phyloP scores from a whole-genome alignment of 352 stramenopile genomes.

The Globisporangium heterothallicum region DNA sequence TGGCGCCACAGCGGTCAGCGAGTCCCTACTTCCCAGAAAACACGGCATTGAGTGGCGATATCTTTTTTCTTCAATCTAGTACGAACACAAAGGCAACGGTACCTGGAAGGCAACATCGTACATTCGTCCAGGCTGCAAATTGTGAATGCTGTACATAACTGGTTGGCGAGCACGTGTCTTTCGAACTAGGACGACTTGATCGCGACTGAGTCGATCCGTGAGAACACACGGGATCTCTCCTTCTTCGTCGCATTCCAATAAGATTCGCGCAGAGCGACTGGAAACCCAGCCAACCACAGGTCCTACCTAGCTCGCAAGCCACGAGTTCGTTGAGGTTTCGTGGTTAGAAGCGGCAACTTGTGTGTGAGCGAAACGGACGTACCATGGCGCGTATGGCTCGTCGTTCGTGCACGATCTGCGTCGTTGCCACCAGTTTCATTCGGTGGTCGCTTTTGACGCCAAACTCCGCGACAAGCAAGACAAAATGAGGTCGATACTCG shows the following conservation, averaged over 20 bases:
- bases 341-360: too few relatives aligned
- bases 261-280: conserved; percentile 19
- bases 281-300: conserved; percentile 41
- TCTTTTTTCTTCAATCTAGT: too few relatives aligned
- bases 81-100: too few relatives aligned
- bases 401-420: neutral
- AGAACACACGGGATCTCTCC: conserved; percentile 27
- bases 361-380: too few relatives aligned
- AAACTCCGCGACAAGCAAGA: neutral
- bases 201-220: conserved; percentile 28
- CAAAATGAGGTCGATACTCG: conserved; percentile 5
- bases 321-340: too few relatives aligned
- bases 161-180: conserved; percentile 15
- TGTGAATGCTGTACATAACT: conserved; percentile 23
- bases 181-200: conserved; percentile 8
- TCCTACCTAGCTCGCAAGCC: conserved; percentile 37
- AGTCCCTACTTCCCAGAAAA: neutral
- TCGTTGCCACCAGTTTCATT: neutral
- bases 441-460: neutral
- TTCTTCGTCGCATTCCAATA: conserved; percentile 40
- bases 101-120: conserved; percentile 42
- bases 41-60: too few relatives aligned
- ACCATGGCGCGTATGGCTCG: conserved; percentile 2
- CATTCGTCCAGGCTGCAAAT: conserved; percentile 22
- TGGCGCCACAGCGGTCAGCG: neutral